Conservation (phyloP, 2,329 filamentous ascomycete genomes). For the Clonostachys sp. region DNA sequence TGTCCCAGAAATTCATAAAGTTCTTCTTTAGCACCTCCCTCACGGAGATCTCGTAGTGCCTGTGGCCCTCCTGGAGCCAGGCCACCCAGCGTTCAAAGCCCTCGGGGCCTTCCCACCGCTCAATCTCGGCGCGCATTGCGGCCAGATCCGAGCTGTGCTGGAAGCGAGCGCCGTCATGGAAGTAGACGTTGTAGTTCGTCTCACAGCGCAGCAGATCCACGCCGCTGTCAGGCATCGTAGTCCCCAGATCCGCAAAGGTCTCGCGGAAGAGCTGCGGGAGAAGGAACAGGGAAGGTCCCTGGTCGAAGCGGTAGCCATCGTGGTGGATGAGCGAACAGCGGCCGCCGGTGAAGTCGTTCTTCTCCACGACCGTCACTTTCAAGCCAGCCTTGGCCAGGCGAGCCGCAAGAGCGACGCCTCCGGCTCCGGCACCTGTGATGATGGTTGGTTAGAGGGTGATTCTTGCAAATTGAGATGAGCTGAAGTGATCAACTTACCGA, state of each 20-base stretch:
- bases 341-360: constrained; percentile 69
- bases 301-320: constrained; percentile 66
- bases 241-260: constrained; percentile 65
- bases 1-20: constrained; percentile 54
- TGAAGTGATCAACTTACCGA: constrained; percentile 11
- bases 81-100: constrained; percentile 66
- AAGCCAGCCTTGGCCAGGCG: constrained; percentile 67
- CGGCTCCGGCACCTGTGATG: constrained; percentile 59
- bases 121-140: constrained; percentile 67
- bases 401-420: constrained; percentile 67
- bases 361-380: constrained; percentile 72
- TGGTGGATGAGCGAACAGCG: constrained; percentile 62
- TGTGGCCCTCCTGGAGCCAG: constrained; percentile 63
- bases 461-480: background rate
- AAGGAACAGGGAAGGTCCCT: constrained; percentile 69
- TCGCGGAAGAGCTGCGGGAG: constrained; percentile 68
- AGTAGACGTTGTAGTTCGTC: constrained; percentile 73
- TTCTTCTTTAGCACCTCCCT: constrained; percentile 63
- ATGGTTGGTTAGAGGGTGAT: background rate
- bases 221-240: constrained; percentile 60
- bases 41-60: constrained; percentile 66
- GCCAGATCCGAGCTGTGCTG: constrained; percentile 62
- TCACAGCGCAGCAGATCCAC: constrained; percentile 67
- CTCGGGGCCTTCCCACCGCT: constrained; percentile 67
- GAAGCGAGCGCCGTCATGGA: constrained; percentile 61